Conservation (phyloP, 768 basidiomycete species). For the Lenzites betulinus region DNA sequence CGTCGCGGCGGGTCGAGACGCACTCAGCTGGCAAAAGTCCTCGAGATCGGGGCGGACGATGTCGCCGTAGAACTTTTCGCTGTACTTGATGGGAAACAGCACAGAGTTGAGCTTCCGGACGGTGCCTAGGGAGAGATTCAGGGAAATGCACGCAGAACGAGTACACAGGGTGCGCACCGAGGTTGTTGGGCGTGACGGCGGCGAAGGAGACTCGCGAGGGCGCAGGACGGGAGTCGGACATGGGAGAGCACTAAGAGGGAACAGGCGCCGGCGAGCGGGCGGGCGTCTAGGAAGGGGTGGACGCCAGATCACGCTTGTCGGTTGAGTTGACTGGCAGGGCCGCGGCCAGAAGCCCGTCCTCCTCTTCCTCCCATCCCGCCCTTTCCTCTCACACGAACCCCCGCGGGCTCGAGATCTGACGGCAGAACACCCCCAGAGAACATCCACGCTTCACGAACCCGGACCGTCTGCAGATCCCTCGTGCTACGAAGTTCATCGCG, state of each 20-base stretch:
- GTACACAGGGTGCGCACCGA: constrained; percentile 66
- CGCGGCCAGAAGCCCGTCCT: background rate
- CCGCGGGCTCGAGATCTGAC: background rate
- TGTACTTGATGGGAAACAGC: constrained; percentile 87
- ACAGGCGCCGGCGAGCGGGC: constrained; percentile 20
- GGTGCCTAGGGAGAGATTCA: constrained; percentile 52
- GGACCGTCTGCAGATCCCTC: background rate
- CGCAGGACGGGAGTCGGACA: constrained; percentile 33
- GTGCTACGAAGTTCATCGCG: constrained; percentile 17
- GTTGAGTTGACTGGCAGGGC: too few species aligned
- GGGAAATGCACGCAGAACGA: constrained; percentile 60
- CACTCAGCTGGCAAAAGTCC: constrained; percentile 86
- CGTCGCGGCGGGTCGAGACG: constrained; percentile 33
- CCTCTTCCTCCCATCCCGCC: background rate
- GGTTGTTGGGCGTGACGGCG: constrained; percentile 76
- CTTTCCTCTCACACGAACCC: constrained; percentile 4
- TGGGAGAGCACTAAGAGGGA: constrained; percentile 30
- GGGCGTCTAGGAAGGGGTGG: constrained; percentile 9
- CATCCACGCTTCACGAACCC: background rate
- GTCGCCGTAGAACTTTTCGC: constrained; percentile 84
- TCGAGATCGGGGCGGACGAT: constrained; percentile 77
- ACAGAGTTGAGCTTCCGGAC: constrained; percentile 72
- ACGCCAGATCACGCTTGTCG: background rate
- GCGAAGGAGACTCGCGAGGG: constrained; percentile 64
- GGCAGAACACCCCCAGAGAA: constrained; percentile 11